Evolutionary conservation across 2,329 filamentous ascomycete genomes (phyloP), one percentile per base, ranked within the genome.

Genomic region (Leptodontidium sp.): DNA sequence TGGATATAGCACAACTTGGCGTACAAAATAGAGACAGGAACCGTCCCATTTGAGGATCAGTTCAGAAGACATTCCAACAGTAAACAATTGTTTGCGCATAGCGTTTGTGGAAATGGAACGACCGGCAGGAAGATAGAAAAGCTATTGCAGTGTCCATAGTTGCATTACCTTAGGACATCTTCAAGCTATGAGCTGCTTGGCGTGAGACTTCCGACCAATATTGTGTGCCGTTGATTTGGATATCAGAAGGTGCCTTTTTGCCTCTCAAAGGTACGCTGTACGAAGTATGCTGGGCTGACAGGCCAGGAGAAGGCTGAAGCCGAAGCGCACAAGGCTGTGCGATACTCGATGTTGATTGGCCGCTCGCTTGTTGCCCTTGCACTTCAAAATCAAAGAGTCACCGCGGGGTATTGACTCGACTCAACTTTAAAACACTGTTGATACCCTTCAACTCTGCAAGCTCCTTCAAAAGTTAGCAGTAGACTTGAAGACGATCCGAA

Each of bases 341-440:
- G 9, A 24, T 7, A 9, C 21, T 8, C 9, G 47, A 24, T 35
- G 9, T 17, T 69, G 52, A 69, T 69, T 69, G 64, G 67, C 26
- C n/a, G 38, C 21, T 45, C 47, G 12, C 32, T 58, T 61, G 32
- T 43, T 65, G 52, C 26, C 24, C 53, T 47, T 32, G 64, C 47
- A 43, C 43, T 24, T 61, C 29, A 43, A 66, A 65, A 40, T 70
- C 67, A 40, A 55, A 43, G 67, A 72, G 64, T 69, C 70, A 72
- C 68, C 64, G 59, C 67, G 66, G 64, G 66, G 66, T 65, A 59
- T n/a, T 29, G 17, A 43, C 55, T 35, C 50, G 53, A 66, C 38
- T 57, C 32, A 24, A 52, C 17, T 53, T 55, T 40, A n/a, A 63
- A 55, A 61, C 40, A 38, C 63, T 21, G n/a, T 47, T 62, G 26